Percentiles rank a stretch among this genome's conserved stretches.
Conservation (phyloP, 78 protist genomes). For the Dictyostelium capitatum region DNA sequence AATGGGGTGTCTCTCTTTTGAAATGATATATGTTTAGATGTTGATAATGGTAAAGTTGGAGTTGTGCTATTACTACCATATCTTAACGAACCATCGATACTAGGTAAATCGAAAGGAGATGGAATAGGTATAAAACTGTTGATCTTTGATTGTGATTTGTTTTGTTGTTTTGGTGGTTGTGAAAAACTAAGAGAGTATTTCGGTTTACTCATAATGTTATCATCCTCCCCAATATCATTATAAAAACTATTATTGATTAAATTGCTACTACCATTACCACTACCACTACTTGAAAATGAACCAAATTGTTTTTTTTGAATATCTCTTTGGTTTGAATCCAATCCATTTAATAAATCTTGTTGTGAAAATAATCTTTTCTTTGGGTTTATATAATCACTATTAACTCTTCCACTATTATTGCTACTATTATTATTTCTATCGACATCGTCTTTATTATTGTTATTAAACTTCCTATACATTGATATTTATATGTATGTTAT, state of each 20-base stretch:
- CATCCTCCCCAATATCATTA: background rate
- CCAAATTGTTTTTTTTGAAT: conserved; percentile 33
- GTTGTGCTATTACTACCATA: background rate
- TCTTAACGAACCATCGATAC: background rate
- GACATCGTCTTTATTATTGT: background rate
- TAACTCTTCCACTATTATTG: background rate
- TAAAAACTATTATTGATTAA: background rate
- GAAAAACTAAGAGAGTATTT: background rate
- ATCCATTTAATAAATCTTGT: conserved; percentile 29
- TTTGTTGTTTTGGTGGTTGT: background rate
- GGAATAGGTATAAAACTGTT: background rate
- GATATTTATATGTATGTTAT: no score
- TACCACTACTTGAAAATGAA: conserved; percentile 22
- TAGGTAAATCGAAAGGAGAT: background rate
- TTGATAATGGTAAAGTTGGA: no score
- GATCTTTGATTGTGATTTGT: background rate
- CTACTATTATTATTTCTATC: background rate
- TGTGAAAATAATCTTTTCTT: conserved; percentile 50
- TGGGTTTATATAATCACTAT: background rate
- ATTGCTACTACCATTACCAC: background rate
- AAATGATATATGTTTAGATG: background rate
- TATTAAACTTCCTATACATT: background rate
- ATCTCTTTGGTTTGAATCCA: conserved; percentile 58
- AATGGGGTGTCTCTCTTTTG: conserved; percentile 2
- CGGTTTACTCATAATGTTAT: background rate